Evolutionary conservation across 495 filamentous ascomycete species (phyloP), one percentile per base, ranked within the genome.

Genomic region (Penicillium maclennaniae): DNA sequence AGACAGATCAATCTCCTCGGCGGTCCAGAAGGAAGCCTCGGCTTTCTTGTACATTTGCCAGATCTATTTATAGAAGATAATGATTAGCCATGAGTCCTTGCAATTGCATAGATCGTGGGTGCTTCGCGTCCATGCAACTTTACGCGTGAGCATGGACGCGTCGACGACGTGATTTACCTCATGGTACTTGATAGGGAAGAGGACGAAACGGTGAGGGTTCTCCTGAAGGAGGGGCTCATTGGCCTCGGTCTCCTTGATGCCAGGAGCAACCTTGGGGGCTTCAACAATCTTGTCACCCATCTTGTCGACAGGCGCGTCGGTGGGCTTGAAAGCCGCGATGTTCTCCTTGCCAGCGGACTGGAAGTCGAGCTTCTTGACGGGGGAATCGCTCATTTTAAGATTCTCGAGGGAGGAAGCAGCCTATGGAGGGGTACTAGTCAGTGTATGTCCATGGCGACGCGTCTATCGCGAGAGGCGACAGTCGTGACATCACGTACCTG

Each of bases 31-130:
- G 36, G 95, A 97, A 21, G 93, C 93, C 73, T 97, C 92, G 61
- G 95, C 95, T 78, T 98, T 97, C 87, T 98, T 98, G 83, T 98
- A 98, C 92, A 98, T 97, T 74, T 97, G 95, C 93, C 93, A 98
- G 76, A 98, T 92, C 93, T 92, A 14, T 39, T 12, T 62, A 67
- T 26, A 25, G 34, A 43, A 48, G 52, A n/a, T 28, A 12, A 39
- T 25, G 27, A 16, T 64, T 45, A 65, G 61, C 52, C n/a, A 51
- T 49, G 14, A 51, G 39, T 53, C 67, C 72, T 58, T 43, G 8
- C 16, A 12, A 25, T 64, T 20, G 20, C 8, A 19, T 47, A 14
- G 49, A 31, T 8, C 26, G 20, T 10, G 27, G 26, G 39, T 43
- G 55, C 60, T 49, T 47, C 53, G 49, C 45, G 47, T 44, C 40